These are phyloP conservation scores for Lagenidium sp. DNA, from an alignment of 352 stramenopile genomes.

Conservation along the genomic window DNA sequence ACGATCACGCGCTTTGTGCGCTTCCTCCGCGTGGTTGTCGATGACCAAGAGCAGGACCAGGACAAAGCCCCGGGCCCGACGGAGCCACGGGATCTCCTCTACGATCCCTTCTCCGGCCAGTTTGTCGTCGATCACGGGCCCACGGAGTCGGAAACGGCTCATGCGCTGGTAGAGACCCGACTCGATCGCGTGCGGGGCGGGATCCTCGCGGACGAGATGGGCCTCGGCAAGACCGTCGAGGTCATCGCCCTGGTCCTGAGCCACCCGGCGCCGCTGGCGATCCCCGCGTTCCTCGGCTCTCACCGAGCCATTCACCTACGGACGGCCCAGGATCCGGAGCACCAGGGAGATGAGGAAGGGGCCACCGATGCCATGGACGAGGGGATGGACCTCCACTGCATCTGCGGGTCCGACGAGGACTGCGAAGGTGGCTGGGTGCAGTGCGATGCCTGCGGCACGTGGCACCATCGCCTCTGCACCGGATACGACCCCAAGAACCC, in stretches of 20 bases:
- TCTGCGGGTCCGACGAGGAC: constrained; percentile 32
- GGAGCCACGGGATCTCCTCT: neutral
- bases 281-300: constrained; percentile 3
- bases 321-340: too few relatives aligned
- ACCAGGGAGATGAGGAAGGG: neutral
- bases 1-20: constrained; percentile 3
- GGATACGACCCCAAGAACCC: constrained; percentile 15
- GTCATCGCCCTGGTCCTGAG: constrained; percentile 53
- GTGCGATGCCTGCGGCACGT: constrained; percentile 39
- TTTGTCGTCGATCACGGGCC: neutral
- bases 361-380: neutral
- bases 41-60: too few relatives aligned
- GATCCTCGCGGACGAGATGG: constrained; percentile 92
- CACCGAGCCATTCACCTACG: too few relatives aligned
- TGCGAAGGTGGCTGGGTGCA: constrained; percentile 34
- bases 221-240: constrained; percentile 82
- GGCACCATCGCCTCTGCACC: constrained; percentile 60
- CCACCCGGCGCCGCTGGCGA: constrained; percentile 18
- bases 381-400: constrained; percentile 14
- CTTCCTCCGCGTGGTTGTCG: too few relatives aligned
- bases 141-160: neutral
- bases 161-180: neutral
- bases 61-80: too few relatives aligned
- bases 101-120: constrained; percentile 5
- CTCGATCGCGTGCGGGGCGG: constrained; percentile 40